phyloP scores from a whole-genome alignment of 1,284 basidiomycete genomes.

The Bjerkandera adusta region DNA sequence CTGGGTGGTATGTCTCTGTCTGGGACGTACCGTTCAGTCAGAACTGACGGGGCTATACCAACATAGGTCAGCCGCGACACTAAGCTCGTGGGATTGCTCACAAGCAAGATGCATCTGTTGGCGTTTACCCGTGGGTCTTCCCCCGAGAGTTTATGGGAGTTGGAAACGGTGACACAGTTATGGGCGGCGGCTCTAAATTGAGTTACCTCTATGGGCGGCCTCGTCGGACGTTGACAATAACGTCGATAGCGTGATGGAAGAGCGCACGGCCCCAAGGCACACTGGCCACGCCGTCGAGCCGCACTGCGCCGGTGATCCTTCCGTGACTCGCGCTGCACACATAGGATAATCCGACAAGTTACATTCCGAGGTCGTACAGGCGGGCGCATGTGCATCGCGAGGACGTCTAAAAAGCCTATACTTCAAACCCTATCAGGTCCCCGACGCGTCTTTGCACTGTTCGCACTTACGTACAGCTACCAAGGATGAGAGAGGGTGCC shows the following conservation, averaged over 20 bases:
- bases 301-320: constrained; percentile 1
- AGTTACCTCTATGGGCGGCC: no score
- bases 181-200: no score
- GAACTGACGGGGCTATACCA: no score
- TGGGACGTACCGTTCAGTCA: no score
- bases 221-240: no score
- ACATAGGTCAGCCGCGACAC: no score
- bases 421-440: constrained; percentile 2
- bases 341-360: constrained; percentile 5
- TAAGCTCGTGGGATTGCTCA: no score
- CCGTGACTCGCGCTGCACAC: constrained; percentile 2
- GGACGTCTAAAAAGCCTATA: constrained; percentile 2
- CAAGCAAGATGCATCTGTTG: no score
- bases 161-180: no score
- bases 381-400: neutral
- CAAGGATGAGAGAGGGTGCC: neutral
- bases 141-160: no score
- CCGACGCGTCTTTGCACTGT: neutral
- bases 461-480: constrained; percentile 4
- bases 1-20: no score
- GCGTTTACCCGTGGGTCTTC: no score
- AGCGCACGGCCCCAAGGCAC: constrained; percentile 1
- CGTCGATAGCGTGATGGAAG: constrained; percentile 3
- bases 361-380: neutral
- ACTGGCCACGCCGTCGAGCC: neutral